Evolutionary conservation across 805 yeast species (phyloP).

Genomic region (Scheffersomyces ergatensis): DNA sequence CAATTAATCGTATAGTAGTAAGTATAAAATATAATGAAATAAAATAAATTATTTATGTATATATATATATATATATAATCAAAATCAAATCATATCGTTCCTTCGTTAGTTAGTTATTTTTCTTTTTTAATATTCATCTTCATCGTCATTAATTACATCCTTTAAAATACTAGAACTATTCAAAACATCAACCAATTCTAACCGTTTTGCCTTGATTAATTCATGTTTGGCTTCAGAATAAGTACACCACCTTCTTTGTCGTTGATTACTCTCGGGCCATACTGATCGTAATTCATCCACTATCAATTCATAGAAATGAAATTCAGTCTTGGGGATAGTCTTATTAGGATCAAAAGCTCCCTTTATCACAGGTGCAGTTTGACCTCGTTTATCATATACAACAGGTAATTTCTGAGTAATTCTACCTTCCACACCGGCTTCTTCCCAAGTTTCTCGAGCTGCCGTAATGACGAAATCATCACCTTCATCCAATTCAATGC

Average conservation of each 20-base stretch:
- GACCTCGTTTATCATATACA: conserved; percentile 54
- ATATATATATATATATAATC: not conserved
- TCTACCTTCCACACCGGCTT: conserved; percentile 82
- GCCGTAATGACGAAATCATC: conserved; percentile 54
- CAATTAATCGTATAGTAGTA: not conserved
- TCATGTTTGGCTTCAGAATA: conserved; percentile 66
- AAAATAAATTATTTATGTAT: too few relatives aligned
- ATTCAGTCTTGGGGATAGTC: conserved; percentile 75
- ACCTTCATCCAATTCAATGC: conserved; percentile 81
- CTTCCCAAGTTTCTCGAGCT: conserved; percentile 94
- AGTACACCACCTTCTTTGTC: conserved; percentile 75
- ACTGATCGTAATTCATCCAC: conserved; percentile 51
- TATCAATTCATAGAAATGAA: conserved; percentile 79
- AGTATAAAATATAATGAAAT: too few relatives aligned
- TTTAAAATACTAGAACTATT: conserved; percentile 51
- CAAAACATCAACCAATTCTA: conserved; percentile 66
- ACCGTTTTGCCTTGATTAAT: conserved; percentile 53
- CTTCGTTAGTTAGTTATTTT: too few relatives aligned
- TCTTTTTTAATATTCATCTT: conserved; percentile 8
- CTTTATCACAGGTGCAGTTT: conserved; percentile 34
- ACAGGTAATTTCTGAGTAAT: conserved; percentile 57
- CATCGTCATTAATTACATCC: conserved; percentile 16
- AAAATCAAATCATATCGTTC: not conserved
- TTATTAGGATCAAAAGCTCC: conserved; percentile 31
- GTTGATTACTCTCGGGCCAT: conserved; percentile 73